Base-by-base conservation (phyloP, 2,329 filamentous ascomycete species). In the Lasiodiplodia sp. region DNA sequence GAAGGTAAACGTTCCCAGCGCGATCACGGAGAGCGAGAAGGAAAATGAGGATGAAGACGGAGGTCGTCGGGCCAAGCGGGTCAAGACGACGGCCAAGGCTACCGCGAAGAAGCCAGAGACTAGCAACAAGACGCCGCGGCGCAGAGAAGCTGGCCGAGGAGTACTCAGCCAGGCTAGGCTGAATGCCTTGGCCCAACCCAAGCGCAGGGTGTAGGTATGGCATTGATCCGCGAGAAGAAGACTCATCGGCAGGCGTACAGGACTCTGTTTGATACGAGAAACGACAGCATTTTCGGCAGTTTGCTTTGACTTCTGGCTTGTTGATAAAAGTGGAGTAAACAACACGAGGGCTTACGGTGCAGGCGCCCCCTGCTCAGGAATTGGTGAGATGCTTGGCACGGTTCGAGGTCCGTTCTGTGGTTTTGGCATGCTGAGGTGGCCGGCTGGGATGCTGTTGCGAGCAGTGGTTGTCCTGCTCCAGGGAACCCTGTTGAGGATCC, bases 21-120 rank as follows among this genome's bases (percentile, higher is more conserved):
- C 78, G n/a, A 73, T 72, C 14, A 70, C 78, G 2, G 77, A 77
- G 40, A 75, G 79, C 2, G 79, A 83, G 69, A 84, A 84, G 74
- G 83, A 84, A 75, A 84, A 84, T 57, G 75, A 74, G 23, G 73
- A 75, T 28, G 72, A 75, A 38, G 78, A 77, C 5, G 73, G 72
- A 44, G 71, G 69, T 25, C 76, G 79, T 34, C 75, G 75, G 10
- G 71, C 73, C 7, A 80, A 80, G 75, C 79, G 78, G 70, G 69
- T 72, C 51, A 79, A 73, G 70, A 68, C 70, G 6, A 72, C 71
- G 16, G 72, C 75, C 14, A 79, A 77, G 73, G 77, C 75, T 21
- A 71, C 76, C 28, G 71, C 74, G 37, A 63, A 44, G 55, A 60
- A 53, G 21, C 72, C 66, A 69, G 52, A 69, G 37, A n/a, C 44